phyloP scores from a whole-genome alignment of 225 moss, liverwort and hornwort genomes.

The Marchantia paleacea region DNA sequence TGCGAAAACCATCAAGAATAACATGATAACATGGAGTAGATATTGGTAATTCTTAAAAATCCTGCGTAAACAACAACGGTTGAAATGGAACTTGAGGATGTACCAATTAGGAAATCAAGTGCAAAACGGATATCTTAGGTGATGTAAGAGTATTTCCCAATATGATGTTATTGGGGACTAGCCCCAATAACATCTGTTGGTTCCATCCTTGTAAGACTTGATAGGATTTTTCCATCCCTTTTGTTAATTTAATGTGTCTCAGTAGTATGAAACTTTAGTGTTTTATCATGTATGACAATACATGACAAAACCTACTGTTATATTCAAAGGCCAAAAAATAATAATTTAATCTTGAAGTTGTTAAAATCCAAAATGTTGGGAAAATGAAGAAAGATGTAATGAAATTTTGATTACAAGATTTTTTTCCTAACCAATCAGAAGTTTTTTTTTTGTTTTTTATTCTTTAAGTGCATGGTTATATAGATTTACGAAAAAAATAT shows the following conservation, averaged over 20 bases:
- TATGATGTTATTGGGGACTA: too few relatives aligned
- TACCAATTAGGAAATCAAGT: background rate
- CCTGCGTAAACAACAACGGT: background rate
- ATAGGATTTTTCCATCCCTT: too few relatives aligned
- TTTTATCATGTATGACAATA: background rate
- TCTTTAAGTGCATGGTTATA: too few relatives aligned
- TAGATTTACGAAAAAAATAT: too few relatives aligned
- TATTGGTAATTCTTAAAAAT: background rate
- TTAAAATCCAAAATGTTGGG: background rate
- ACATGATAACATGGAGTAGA: background rate
- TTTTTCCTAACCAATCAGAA: background rate
- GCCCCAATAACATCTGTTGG: too few relatives aligned
- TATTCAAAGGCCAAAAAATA: background rate
- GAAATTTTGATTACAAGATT: background rate
- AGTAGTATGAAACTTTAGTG: background rate
- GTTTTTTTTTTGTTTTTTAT: background rate
- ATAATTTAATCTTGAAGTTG: background rate
- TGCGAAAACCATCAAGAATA: background rate
- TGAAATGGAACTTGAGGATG: background rate
- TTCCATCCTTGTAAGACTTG: too few relatives aligned
- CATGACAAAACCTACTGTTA: background rate
- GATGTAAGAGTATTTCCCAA: too few relatives aligned
- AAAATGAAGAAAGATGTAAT: background rate
- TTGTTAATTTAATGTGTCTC: too few relatives aligned
- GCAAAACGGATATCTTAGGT: too few relatives aligned